Evolutionary conservation across 495 filamentous ascomycete genomes (phyloP), one percentile per base, ranked within the genome.

Genomic region (Lasiosphaeriaceae sp.): DNA sequence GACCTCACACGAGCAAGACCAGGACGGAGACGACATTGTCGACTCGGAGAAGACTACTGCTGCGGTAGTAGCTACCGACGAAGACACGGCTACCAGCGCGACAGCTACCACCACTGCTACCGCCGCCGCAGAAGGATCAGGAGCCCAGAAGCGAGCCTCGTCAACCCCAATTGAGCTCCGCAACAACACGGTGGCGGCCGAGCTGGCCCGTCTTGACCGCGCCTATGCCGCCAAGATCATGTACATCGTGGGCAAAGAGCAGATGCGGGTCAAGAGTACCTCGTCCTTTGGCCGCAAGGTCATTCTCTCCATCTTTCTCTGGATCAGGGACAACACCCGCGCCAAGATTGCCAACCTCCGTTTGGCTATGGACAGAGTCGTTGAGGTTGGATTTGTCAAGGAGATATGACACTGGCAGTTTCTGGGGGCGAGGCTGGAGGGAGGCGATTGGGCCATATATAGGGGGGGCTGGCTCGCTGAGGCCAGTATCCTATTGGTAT

Each of bases 161-260:
- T 37, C 39, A 7, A 24, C 24, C 23, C 64, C 49, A 22, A 35
- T 63, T 1, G 66, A 71, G 43, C 60, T 79, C 29, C 60, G 66
- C 0, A 74, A 74, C 48, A 70, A 72, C 12, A 67, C 69, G 12
- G 58, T 73, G 4, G 69, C 72, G 11, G 68, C 56, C 1, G 77
- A 81, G 31, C 64, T 85, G 1, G 78, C 73, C 0, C 66, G 72
- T 4, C 67, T 90, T 0, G 79, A 86, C 21, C 63, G 71, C 0
- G 85, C 85, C 1, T 86, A 79, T 55, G 74, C 77, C n/a, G 75
- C 75, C 24, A 84, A 86, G 60, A 76, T 87, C 29, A 67, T 88
- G 37, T 89, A 90, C 61, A 77, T 90, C 20, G 75, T 90, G 16
- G 87, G 87, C 16, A 90, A 90, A 65, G 87, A 90, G 59, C 80